Evolutionary conservation across 1,284 basidiomycete species (phyloP), one percentile per base, ranked within the genome.

Genomic region (Puccinia triticina): DNA sequence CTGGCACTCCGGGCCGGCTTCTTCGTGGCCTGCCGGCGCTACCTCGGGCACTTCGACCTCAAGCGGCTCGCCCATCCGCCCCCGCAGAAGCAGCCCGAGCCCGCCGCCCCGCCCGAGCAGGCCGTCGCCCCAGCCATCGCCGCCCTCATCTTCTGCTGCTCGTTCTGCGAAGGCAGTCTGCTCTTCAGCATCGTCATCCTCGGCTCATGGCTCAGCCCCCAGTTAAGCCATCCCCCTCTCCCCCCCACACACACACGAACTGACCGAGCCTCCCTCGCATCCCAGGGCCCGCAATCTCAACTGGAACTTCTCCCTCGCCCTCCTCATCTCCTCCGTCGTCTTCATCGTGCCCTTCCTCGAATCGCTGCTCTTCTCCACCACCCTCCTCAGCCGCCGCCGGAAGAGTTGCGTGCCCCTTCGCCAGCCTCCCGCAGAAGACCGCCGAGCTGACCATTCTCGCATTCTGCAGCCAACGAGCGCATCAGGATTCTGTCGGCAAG

Each of bases 131-230:
- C 84, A 71, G 69, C 84, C 18, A 72, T 48, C n/a, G 78, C 86
- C 5, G 83, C 83, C 2, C 81, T 83, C 37, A 72, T 86, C 50
- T 86, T 86, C 84, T 86, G 86, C 83, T 82, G 85, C 11, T 74
- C 84, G 23, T 86, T 86, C 75, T 86, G 84, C 50, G 86, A 86
- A 83, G 84, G 84, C 55, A 84, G 83, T 48, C 85, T 85, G 53
- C 84, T 86, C 46, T 86, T 86, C 81, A 85, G 85, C n/a, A 82
- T 86, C 57, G 71, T 86, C 34, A 82, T 86, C n/a, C 85, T 86
- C 50, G 86, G 86, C 14, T 84, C 85, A 8, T 83, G 69, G 14
- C 48, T 86, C 23, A 81, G 82, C 18, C 37, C 29, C 18, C 23
- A 26, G 34, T 37, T 32, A 16, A 37, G 48, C 23, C 53, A 50